These are phyloP conservation scores for Blepharisma stoltei DNA, from an alignment of 73 alveolate genomes.

Conservation along the genomic window DNA sequence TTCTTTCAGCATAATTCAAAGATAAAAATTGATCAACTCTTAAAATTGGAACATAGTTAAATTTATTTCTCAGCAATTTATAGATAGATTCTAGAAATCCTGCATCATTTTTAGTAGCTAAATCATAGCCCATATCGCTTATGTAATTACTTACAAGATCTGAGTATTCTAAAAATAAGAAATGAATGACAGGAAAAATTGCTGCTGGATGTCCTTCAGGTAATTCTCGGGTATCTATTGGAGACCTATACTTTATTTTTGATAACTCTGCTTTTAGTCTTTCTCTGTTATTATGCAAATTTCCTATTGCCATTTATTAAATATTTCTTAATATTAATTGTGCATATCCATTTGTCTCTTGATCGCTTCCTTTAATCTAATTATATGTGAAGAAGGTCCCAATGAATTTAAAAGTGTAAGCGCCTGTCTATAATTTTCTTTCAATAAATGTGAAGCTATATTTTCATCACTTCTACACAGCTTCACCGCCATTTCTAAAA, in stretches of 20 bases:
- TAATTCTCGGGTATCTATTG: background rate
- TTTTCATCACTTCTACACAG: background rate
- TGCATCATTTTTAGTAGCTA: constrained; percentile 46
- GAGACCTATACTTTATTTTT: constrained; percentile 32
- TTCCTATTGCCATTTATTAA: constrained; percentile 28
- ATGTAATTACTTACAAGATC: constrained; percentile 35
- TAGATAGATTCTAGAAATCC: constrained; percentile 50
- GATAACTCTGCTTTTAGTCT: constrained; percentile 34
- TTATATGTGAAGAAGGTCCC: background rate
- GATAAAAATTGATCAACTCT: constrained; percentile 37
- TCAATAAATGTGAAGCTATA: background rate
- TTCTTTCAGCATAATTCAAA: constrained; percentile 44
- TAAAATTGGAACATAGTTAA: constrained; percentile 40
- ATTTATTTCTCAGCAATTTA: constrained; percentile 34
- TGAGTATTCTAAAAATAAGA: constrained; percentile 39
- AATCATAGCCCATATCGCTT: constrained; percentile 46
- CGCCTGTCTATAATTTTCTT: background rate
- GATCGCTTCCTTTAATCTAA: constrained; percentile 7
- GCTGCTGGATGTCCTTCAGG: constrained; percentile 39
- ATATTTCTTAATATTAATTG: background rate
- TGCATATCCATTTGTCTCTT: background rate
- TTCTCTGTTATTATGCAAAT: constrained; percentile 29
- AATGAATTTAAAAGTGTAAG: background rate
- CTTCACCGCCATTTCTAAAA: background rate
- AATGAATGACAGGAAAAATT: constrained; percentile 48